Conservation (phyloP, 1,284 basidiomycete species). For the Melampsora americana region DNA sequence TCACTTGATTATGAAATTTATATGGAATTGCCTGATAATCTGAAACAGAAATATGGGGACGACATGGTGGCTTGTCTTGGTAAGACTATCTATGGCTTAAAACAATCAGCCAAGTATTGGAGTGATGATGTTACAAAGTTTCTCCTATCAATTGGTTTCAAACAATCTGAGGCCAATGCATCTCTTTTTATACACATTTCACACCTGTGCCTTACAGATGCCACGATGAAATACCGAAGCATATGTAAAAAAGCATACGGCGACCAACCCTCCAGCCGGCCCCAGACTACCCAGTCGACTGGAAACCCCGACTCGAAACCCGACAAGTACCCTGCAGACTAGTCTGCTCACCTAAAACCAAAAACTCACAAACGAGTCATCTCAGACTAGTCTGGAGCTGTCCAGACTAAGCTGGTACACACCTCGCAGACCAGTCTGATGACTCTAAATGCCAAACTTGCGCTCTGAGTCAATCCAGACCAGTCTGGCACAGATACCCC, state of each 20-base stretch:
- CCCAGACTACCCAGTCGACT: too few species aligned
- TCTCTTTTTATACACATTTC: neutral
- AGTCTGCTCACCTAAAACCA: too few species aligned
- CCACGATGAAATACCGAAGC: neutral
- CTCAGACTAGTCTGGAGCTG: neutral
- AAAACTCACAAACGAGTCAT: neutral
- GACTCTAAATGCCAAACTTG: too few species aligned
- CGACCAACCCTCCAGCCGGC: too few species aligned
- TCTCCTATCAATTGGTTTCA: too few species aligned
- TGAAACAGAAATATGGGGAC: neutral
- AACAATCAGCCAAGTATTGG: too few species aligned
- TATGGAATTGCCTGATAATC: neutral
- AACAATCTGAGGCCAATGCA: too few species aligned
- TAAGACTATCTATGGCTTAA: neutral
- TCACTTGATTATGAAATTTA: slow-evolving; percentile 17
- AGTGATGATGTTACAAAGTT: too few species aligned
- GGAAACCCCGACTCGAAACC: too few species aligned
- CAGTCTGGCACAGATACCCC: too few species aligned
- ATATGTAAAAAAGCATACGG: neutral
- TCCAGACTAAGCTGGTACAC: neutral
- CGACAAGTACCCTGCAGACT: too few species aligned
- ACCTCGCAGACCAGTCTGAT: too few species aligned
- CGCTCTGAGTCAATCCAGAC: neutral
- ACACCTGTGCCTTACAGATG: neutral
- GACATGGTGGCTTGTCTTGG: neutral